Conservation (phyloP, 176 grass and related monocot species). For the Poa pratensis region DNA sequence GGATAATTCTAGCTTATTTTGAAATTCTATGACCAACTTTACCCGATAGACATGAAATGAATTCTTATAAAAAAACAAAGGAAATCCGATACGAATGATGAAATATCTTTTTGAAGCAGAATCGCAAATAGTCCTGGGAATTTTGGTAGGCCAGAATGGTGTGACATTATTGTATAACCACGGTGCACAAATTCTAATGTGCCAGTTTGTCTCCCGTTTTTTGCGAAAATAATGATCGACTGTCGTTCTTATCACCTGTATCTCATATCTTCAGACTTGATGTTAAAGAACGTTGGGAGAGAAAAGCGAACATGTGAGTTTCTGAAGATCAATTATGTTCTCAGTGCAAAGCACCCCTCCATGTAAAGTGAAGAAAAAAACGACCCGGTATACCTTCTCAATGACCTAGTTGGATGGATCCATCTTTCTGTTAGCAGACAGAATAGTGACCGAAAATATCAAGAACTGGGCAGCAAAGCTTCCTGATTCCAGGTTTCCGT, state of each 20-base stretch:
- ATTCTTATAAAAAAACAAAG: background rate
- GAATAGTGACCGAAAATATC: background rate
- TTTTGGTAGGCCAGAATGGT: background rate
- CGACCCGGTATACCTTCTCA: background rate
- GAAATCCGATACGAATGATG: background rate
- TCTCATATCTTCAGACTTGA: slow-evolving; percentile 49
- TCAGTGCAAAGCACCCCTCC: background rate
- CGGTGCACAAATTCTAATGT: slow-evolving; percentile 14
- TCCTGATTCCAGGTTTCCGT: slow-evolving; percentile 12
- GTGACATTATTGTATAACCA: slow-evolving; percentile 25
- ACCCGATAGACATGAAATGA: background rate
- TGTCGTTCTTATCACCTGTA: background rate
- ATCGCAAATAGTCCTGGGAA: background rate
- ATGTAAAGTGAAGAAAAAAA: background rate
- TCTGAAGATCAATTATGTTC: slow-evolving; percentile 11
- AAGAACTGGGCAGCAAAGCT: slow-evolving; percentile 12
- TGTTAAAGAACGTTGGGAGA: slow-evolving; percentile 60
- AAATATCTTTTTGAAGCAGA: background rate
- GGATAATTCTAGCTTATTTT: slow-evolving; percentile 6
- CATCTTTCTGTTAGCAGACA: background rate
- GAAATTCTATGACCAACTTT: slow-evolving; percentile 14
- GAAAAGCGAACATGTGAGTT: slow-evolving; percentile 61
- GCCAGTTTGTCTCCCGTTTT: background rate
- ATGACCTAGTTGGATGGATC: background rate
- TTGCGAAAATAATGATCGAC: slow-evolving; percentile 3